A percentile compares a stretch with the other conserved stretches of the same genome.
Conservation (phyloP, 805 yeast genomes). For the Metschnikowia continentalis region DNA sequence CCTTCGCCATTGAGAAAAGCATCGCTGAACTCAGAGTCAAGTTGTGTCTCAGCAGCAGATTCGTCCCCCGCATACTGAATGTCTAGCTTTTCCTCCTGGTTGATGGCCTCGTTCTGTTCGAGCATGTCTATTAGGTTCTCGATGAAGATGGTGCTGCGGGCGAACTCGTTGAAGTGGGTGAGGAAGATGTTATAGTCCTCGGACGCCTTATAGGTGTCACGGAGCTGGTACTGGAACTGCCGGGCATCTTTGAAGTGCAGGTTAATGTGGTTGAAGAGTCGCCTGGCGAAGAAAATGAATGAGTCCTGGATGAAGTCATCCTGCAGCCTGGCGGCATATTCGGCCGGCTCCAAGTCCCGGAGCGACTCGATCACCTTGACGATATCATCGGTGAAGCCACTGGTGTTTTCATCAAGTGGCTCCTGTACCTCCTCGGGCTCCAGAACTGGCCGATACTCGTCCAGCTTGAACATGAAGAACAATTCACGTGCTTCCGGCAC, state of each 20-base stretch:
- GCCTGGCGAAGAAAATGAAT: conserved; percentile 8
- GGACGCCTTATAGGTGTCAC: conserved; percentile 1
- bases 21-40: conserved; percentile 27
- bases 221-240: not conserved
- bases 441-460: conserved; percentile 6
- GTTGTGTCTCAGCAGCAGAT: conserved; percentile 10
- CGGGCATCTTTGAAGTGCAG: conserved; percentile 7
- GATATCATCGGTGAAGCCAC: not conserved
- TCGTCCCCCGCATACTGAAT: conserved; percentile 4
- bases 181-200: conserved; percentile 26
- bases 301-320: conserved; percentile 8
- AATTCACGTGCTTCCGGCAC: conserved; percentile 60
- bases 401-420: not conserved
- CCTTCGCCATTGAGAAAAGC: conserved; percentile 29
- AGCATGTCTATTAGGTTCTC: conserved; percentile 19
- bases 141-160: conserved; percentile 29
- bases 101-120: conserved; percentile 9
- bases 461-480: conserved; percentile 38
- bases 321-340: conserved; percentile 1
- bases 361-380: conserved; percentile 6
- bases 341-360: conserved; percentile 3
- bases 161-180: conserved; percentile 27
- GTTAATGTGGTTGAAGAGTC: conserved; percentile 10
- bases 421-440: not conserved
- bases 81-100: conserved; percentile 4